These are phyloP conservation scores for Rhamnella rubrinervis DNA, from an alignment of 331 rosid species.

Conservation along the genomic window DNA sequence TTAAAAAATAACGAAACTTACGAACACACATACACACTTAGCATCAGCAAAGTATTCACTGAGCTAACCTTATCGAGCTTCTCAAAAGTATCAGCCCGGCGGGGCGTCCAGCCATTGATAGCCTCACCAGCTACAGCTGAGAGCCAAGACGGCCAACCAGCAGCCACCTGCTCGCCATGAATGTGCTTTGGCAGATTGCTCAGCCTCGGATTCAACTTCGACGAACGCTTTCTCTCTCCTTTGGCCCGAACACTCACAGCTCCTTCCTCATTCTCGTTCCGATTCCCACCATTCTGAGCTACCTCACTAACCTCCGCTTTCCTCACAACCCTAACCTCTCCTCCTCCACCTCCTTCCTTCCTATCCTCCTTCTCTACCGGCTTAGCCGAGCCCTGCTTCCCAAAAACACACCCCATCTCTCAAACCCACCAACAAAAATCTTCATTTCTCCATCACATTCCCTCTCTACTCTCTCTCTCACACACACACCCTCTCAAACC, in stretches of 20 bases:
- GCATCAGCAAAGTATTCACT: neutral
- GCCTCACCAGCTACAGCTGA: constrained; percentile 98
- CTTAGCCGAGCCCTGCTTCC: constrained; percentile 45
- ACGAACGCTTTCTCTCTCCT: constrained; percentile 54
- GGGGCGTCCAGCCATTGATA: constrained; percentile 86
- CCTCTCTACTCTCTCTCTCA: constrained; percentile 30
- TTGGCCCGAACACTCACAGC: constrained; percentile 36
- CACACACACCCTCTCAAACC: constrained; percentile 1
- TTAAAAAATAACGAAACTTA: constrained; percentile 11
- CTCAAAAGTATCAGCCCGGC: constrained; percentile 88
- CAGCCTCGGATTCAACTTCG: constrained; percentile 73
- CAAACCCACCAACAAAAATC: constrained; percentile 7
- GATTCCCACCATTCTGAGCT: constrained; percentile 39
- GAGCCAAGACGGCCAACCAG: constrained; percentile 99
- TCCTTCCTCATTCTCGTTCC: constrained; percentile 48
- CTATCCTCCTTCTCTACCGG: constrained; percentile 30
- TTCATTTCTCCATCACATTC: constrained; percentile 37
- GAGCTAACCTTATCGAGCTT: constrained; percentile 76
- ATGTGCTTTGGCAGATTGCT: constrained; percentile 82
- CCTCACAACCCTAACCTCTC: constrained; percentile 28
- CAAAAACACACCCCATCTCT: constrained; percentile 87
- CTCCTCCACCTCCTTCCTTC: constrained; percentile 33
- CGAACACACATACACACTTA: neutral
- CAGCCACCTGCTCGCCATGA: constrained; percentile 97
- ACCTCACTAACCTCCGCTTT: constrained; percentile 18